Conservation (phyloP, 176 grass and related monocot species). For the Oryza australiensis region DNA sequence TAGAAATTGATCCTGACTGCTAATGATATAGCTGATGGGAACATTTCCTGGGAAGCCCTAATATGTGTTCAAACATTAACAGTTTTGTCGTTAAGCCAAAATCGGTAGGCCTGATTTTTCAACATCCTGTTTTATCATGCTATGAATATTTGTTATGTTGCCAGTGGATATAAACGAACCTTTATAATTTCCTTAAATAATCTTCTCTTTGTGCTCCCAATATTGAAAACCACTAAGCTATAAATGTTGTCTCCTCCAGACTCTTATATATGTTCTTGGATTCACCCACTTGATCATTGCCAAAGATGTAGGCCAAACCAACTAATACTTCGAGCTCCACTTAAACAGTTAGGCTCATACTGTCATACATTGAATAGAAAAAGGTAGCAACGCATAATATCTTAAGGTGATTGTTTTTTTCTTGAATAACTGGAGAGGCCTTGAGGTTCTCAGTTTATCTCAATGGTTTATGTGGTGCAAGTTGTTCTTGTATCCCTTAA, state of each 20-base stretch:
- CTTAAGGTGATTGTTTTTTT: not conserved
- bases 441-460: constrained; percentile 2
- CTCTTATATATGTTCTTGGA: constrained; percentile 13
- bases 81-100: constrained; percentile 69
- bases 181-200: constrained; percentile 5
- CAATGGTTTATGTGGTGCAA: not conserved
- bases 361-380: constrained; percentile 6
- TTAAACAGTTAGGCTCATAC: not conserved
- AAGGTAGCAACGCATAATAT: not conserved
- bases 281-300: not conserved
- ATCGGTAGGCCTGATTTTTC: constrained; percentile 47
- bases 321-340: not conserved
- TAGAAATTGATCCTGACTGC: constrained; percentile 85
- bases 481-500: constrained; percentile 8
- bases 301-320: not conserved
- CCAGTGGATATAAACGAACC: not conserved
- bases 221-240: not conserved
- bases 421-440: not conserved
- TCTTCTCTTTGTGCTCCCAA: not conserved
- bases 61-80: constrained; percentile 62
- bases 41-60: constrained; percentile 82
- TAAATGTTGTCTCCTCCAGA: not conserved
- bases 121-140: not conserved
- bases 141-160: constrained; percentile 14
- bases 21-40: constrained; percentile 79